Conservation (phyloP, 495 filamentous ascomycete species). For the Entonaema liquescens region DNA sequence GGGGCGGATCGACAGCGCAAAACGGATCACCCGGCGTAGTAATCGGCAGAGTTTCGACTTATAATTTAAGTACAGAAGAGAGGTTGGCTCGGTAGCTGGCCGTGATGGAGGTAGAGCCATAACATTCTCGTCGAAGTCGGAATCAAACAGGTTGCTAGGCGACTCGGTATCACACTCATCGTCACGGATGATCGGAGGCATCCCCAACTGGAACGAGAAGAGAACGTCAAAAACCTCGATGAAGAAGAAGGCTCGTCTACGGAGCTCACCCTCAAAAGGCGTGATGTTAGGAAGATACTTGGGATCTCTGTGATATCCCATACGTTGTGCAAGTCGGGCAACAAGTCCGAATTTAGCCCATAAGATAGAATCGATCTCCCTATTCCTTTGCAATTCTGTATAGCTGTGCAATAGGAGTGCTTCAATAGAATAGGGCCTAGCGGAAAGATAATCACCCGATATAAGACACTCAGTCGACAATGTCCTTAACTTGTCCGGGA, state of each 20-base stretch:
- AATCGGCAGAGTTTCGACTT: conserved; percentile 53
- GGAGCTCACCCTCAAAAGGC: conserved; percentile 60
- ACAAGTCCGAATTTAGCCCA: conserved; percentile 57
- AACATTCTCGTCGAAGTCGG: conserved; percentile 56
- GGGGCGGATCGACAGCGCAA: conserved; percentile 44
- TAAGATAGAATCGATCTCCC: conserved; percentile 49
- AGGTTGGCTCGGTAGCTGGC: conserved; percentile 54
- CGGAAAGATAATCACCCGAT: conserved; percentile 54
- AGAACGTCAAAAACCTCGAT: conserved; percentile 60
- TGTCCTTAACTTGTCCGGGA: conserved; percentile 36
- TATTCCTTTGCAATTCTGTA: conserved; percentile 48
- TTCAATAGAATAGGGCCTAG: conserved; percentile 57
- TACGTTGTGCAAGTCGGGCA: conserved; percentile 57
- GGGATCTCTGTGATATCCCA: conserved; percentile 64
- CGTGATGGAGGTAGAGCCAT: conserved; percentile 50
- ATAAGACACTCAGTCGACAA: conserved; percentile 52
- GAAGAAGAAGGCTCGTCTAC: conserved; percentile 59
- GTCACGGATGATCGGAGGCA: conserved; percentile 56
- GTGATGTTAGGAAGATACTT: conserved; percentile 55
- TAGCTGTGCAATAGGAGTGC: conserved; percentile 55
- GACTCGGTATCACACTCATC: conserved; percentile 56
- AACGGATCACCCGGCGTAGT: conserved; percentile 50
- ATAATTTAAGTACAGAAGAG: conserved; percentile 52
- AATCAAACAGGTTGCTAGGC: conserved; percentile 57
- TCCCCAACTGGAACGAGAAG: conserved; percentile 59